Base-by-base conservation (phyloP, 1,139 yeast genomes). In the Taiozyma sp. region DNA sequence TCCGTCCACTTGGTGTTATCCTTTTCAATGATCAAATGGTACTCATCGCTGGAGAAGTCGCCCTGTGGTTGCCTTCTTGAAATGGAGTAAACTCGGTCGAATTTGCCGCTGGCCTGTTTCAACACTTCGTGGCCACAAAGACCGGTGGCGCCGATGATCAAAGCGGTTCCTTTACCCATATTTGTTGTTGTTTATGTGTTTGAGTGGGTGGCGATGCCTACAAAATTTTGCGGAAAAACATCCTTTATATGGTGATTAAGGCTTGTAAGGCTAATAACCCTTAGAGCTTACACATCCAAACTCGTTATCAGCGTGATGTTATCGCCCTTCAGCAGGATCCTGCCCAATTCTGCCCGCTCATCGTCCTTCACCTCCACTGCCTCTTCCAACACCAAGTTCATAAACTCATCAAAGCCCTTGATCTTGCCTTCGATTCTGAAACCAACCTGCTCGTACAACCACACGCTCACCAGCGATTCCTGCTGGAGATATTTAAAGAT, bases 331-430 rank as follows among this genome's bases (percentile, higher is more conserved):
- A 95, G 73, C 58, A 95, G 69, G 36, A 93, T 81, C 52, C 88
- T 69, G 2, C 85, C 86, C 46, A 83, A 56, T 9, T 64, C 61
- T 16, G 77, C 66, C 58, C 64, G 71, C 51, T 76, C 74, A 54
- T 69, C 62, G 48, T 64, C 56, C 54, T 71, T 43, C 45, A 87
- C 72, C 62, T 93, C 97, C 19, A 79, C 76, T 0, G 98, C 97
- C 52, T 91, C 93, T 54, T 89, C 96, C 8, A 24, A 24, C 27
- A 92, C 98, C 19, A 95, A 71, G 64, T 95, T 95, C 99, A 95
- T 93, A 64, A 91, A 93, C 71, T 95, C 99, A 68, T 95, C 99
- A 69, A 95, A 93, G 1, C 99, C 99, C 51, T 74, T 75, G 47
- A 93, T 85, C 57, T 79, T 81, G 1, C 99, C 99, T 60, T 87